Conservation (phyloP, 805 yeast species). For the Teunomyces stri region DNA sequence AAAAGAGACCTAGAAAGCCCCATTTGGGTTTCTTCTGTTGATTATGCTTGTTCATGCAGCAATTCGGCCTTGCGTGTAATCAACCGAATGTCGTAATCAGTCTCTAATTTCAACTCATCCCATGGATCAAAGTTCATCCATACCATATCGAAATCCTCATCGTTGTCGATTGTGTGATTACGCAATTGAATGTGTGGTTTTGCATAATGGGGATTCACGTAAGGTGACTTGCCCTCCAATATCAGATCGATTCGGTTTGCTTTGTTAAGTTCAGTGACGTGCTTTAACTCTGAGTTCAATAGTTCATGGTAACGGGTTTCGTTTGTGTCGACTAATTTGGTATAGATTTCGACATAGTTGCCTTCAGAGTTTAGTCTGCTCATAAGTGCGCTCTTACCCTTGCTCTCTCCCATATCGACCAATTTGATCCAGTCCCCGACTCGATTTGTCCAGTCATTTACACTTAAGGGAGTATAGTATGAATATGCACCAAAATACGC, state of each 20-base stretch:
- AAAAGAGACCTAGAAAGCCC: too few relatives aligned
- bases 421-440: conserved; percentile 12
- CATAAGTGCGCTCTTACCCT: conserved; percentile 6
- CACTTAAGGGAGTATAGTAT: conserved; percentile 51
- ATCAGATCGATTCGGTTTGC: conserved; percentile 33
- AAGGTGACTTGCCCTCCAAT: conserved; percentile 29
- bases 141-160: conserved; percentile 42
- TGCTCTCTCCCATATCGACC: conserved; percentile 1
- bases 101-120: conserved; percentile 41
- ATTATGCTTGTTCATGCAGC: background rate
- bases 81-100: conserved; percentile 37
- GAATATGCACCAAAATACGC: conserved; percentile 69
- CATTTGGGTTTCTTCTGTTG: background rate
- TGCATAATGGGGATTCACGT: conserved; percentile 25
- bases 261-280: conserved; percentile 37
- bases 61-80: conserved; percentile 26
- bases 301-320: conserved; percentile 15
- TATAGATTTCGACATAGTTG: conserved; percentile 30
- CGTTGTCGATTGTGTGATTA: conserved; percentile 32
- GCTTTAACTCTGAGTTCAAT: conserved; percentile 23
- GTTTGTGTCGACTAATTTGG: conserved; percentile 25
- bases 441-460: conserved; percentile 33
- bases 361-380: conserved; percentile 16
- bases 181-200: conserved; percentile 41
- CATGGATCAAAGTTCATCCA: conserved; percentile 47